Base-by-base conservation (phyloP, 2,329 filamentous ascomycete species). In the Keithomyces neogunnii region DNA sequence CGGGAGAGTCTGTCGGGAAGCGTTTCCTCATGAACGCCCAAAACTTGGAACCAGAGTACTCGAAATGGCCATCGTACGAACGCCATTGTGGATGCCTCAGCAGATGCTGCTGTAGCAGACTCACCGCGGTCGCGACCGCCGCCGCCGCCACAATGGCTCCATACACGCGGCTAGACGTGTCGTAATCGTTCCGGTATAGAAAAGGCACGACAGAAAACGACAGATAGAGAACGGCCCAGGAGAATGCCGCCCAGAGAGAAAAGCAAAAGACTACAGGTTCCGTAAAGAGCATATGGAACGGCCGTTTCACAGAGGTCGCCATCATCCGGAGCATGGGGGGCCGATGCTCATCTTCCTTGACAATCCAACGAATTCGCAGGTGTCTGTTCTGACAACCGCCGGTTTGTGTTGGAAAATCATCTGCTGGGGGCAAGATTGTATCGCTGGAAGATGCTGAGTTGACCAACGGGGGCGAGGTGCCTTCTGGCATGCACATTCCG, bases 161-260 rank as follows among this genome's bases (percentile, higher is more conserved):
- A 60, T 96, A 96, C 4, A 92, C 78, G 6, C 82, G 80, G 48
- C 87, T 88, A 1, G 79, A 76, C 36, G 84, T 69, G 53, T 75
- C 77, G 71, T 95, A 92, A 57, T 72, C 69, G 4, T 73, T 76
- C 28, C 72, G 62, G 67, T 93, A 95, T 29, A 95, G 83, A 3
- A 93, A 76, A 0, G 90, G 88, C 4, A 96, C 81, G 1, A 88
- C 86, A 11, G 82, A 81, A 59, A 96, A 92, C 10, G 86, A 89
- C 19, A 96, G 73, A 66, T 96, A 96, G 0, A 96, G 78, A 0
- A 95, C 80, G 0, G 86, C 89, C 91, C 91, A 96, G 26, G 85
- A 85, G 66, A 96, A 96, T 0, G 88, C 78, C 1, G 90, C 85
- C 91, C 91, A 96, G 0, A 95, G 74, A 0, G 86, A 89, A 71